Base-by-base conservation (phyloP, 768 basidiomycete genomes). In the Kwoniella europaea region DNA sequence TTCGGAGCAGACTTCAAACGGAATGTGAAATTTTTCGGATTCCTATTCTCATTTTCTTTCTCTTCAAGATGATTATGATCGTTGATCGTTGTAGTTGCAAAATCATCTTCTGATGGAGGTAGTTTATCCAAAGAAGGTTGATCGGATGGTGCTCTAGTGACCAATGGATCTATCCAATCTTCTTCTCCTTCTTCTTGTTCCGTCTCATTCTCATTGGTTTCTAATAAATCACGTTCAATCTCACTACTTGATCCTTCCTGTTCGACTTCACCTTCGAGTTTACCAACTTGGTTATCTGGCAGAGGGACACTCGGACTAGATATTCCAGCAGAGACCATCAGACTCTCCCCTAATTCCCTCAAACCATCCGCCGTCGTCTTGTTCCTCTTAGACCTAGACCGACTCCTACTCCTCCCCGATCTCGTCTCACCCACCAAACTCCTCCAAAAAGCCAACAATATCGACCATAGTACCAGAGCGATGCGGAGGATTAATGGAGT, bases 361-460 rank as follows among this genome's bases (percentile, higher is more conserved):
- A 69, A 20, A 18, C 55, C 56, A 41, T 60, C 50, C 12, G 24
- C 35, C 10, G 44, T 12, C n/a, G 27, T 35, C 20, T 27, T 9
- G 44, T 59, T 57, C 53, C 53, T 53, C 29, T 55, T 73, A 50
- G 12, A 50, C 46, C 46, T 50, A 50, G 46, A 50, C 35, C 63
- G 55, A 57, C 69, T 69, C 59, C 72, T 61, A 35, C 50, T 67
- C 27, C 73, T 50, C 29, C 75, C 76, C 13, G 79, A 76, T 46
- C 79, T 41, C 1, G 76, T 81, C 70, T 81, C 75, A n/a, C 79
- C 79, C 4, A 81, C 79, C 15, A 81, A 62, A 57, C 74, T 76
- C 35, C 65, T 46, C 79, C 79, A 81, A 56, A 81, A 79, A 1
- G 74, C 54, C 3, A 81, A 44, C 7, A 81, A 60, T n/a, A 81